Evolutionary conservation across 768 basidiomycete species (phyloP).

Genomic region (Podaxis mareebaensis): DNA sequence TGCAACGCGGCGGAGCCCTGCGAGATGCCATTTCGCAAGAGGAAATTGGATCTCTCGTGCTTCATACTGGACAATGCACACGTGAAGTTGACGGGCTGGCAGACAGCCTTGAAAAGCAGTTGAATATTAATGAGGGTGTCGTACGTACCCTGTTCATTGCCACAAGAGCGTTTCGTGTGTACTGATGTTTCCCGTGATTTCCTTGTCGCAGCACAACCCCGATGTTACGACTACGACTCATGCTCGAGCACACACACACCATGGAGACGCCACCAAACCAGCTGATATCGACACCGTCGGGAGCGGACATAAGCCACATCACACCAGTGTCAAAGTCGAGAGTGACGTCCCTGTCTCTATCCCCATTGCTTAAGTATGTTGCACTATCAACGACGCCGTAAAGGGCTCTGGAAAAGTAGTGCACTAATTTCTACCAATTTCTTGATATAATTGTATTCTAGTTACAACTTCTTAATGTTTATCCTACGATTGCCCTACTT

Average conservation of each 20-base stretch:
- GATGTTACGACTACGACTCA: not conserved
- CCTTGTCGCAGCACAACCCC: not conserved
- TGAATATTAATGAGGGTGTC: conserved; percentile 18
- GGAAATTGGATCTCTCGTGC: conserved; percentile 23
- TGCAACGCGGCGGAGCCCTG: conserved; percentile 26
- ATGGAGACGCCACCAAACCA: not conserved
- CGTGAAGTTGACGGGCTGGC: conserved; percentile 30
- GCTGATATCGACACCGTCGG: not conserved
- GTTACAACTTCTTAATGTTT: not conserved
- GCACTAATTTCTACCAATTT: not conserved
- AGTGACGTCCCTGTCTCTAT: not conserved
- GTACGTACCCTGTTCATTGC: not conserved
- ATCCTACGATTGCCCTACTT: not conserved
- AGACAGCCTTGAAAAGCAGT: conserved; percentile 21
- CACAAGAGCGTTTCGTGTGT: not conserved
- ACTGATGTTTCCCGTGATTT: not conserved
- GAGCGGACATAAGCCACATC: not conserved
- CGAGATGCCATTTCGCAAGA: conserved; percentile 17
- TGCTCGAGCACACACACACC: not conserved
- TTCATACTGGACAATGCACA: conserved; percentile 22
- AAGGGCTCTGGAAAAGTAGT: not conserved
- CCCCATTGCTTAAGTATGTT: not conserved
- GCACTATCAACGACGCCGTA: not conserved
- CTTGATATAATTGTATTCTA: not conserved
- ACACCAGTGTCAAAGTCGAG: not conserved